Percentiles rank a stretch among this genome's conserved stretches.
These are phyloP conservation scores for Trametes gibbosa DNA, from an alignment of 768 basidiomycete genomes.

Conservation along the genomic window DNA sequence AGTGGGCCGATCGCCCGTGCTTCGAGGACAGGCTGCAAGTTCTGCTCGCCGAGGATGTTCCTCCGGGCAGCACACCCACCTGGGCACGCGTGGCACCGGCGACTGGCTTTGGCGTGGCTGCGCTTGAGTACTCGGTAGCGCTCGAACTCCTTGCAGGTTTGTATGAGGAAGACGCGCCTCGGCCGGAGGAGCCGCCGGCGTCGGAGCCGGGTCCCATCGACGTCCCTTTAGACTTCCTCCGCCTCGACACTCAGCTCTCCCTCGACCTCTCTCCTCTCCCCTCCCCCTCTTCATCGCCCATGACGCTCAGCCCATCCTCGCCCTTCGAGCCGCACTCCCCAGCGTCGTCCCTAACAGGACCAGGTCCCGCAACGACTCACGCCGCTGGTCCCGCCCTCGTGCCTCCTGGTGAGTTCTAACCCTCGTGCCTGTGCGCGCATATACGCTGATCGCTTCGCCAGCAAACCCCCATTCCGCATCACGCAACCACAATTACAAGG, in stretches of 20 bases:
- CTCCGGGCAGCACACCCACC: slow-evolving; percentile 29
- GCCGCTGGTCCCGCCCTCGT: not conserved
- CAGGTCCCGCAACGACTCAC: not conserved
- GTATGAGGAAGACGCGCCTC: slow-evolving; percentile 27
- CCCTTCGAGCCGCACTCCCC: not conserved
- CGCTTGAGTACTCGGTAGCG: slow-evolving; percentile 68
- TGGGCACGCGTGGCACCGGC: slow-evolving; percentile 40
- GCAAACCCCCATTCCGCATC: slow-evolving; percentile 18
- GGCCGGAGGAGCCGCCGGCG: slow-evolving; percentile 12
- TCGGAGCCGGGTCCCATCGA: not conserved
- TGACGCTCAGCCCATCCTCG: slow-evolving; percentile 6
- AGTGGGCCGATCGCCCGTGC: slow-evolving; percentile 72
- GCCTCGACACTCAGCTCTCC: slow-evolving; percentile 13
- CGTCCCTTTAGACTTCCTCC: slow-evolving; percentile 11
- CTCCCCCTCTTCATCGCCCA: slow-evolving; percentile 10
- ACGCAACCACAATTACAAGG: slow-evolving; percentile 26
- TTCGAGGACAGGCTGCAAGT: slow-evolving; percentile 70
- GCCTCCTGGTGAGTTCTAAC: slow-evolving; percentile 2
- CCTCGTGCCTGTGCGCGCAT: not conserved
- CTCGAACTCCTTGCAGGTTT: slow-evolving; percentile 63
- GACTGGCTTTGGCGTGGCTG: slow-evolving; percentile 57
- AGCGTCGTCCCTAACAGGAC: slow-evolving; percentile 9
- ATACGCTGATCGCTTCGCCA: not conserved
- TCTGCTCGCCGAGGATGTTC: slow-evolving; percentile 40
- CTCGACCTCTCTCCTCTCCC: slow-evolving; percentile 11